Percentiles rank a stretch among this genome's conserved stretches.
phyloP scores from a whole-genome alignment of 192 early-diverging fungal genomes.

The Funneliformis mosseae region DNA sequence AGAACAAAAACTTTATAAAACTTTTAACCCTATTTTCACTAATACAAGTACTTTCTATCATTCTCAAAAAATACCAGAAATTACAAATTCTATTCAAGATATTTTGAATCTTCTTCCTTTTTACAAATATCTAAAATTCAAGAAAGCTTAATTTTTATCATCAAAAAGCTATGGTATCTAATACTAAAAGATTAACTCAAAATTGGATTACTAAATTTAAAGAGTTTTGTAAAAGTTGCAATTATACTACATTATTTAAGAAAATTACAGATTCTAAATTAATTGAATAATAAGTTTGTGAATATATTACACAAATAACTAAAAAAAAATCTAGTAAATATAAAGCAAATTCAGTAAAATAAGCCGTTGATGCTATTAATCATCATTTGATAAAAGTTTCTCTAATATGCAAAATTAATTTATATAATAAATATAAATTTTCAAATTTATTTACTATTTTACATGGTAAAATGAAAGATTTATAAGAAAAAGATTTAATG shows the following conservation, averaged over 20 bases:
- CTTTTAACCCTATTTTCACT: too few relatives aligned
- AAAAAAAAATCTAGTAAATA: neutral
- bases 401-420: neutral
- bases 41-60: too few relatives aligned
- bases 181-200: neutral
- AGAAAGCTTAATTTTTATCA: neutral
- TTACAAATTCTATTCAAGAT: too few relatives aligned
- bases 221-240: neutral
- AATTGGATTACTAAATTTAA: neutral
- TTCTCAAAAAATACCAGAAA: too few relatives aligned
- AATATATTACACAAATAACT: neutral
- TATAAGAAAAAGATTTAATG: constrained; percentile 3
- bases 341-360: neutral
- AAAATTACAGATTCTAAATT: neutral
- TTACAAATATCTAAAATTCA: too few relatives aligned
- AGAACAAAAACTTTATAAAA: too few relatives aligned
- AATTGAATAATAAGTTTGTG: constrained; percentile 1
- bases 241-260: neutral
- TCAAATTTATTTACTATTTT: neutral
- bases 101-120: too few relatives aligned
- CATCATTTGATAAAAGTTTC: neutral
- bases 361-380: too few relatives aligned
- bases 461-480: constrained; percentile 21
- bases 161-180: neutral
- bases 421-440: constrained; percentile 2